These are phyloP conservation scores for Lumnitzera racemosa DNA, from an alignment of 345 rosid species.

Conservation along the genomic window DNA sequence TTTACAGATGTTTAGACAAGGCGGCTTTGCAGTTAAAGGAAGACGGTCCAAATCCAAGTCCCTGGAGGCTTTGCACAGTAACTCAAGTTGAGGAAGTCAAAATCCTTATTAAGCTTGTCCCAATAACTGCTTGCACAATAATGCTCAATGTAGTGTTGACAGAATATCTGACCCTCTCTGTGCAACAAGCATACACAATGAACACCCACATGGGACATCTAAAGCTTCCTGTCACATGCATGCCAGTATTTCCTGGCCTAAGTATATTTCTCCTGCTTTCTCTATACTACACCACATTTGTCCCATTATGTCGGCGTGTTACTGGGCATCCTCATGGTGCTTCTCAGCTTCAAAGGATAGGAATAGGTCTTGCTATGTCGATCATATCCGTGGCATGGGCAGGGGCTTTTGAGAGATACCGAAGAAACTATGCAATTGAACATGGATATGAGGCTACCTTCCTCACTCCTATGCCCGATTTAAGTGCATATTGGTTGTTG, in stretches of 20 bases:
- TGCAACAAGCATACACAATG: slow-evolving; percentile 81
- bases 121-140: slow-evolving; percentile 70
- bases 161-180: slow-evolving; percentile 77
- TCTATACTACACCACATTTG: slow-evolving; percentile 63
- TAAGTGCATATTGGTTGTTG: slow-evolving; percentile 78
- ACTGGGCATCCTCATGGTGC: slow-evolving; percentile 91
- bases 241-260: slow-evolving; percentile 93
- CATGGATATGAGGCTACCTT: slow-evolving; percentile 51
- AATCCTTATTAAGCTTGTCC: slow-evolving; percentile 65
- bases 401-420: slow-evolving; percentile 62
- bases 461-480: slow-evolving; percentile 52
- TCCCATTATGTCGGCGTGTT: slow-evolving; percentile 59
- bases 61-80: slow-evolving; percentile 87
- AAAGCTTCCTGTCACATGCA: slow-evolving; percentile 82
- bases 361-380: slow-evolving; percentile 68
- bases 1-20: slow-evolving; percentile 72
- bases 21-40: slow-evolving; percentile 79
- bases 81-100: slow-evolving; percentile 96
- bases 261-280: slow-evolving; percentile 68
- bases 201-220: slow-evolving; percentile 63
- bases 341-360: slow-evolving; percentile 90
- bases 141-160: slow-evolving; percentile 59
- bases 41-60: slow-evolving; percentile 57
- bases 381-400: slow-evolving; percentile 68
- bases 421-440: slow-evolving; percentile 61